These are phyloP conservation scores for Parathielavia hyrcaniae DNA, from an alignment of 495 filamentous ascomycete species.

Conservation along the genomic window DNA sequence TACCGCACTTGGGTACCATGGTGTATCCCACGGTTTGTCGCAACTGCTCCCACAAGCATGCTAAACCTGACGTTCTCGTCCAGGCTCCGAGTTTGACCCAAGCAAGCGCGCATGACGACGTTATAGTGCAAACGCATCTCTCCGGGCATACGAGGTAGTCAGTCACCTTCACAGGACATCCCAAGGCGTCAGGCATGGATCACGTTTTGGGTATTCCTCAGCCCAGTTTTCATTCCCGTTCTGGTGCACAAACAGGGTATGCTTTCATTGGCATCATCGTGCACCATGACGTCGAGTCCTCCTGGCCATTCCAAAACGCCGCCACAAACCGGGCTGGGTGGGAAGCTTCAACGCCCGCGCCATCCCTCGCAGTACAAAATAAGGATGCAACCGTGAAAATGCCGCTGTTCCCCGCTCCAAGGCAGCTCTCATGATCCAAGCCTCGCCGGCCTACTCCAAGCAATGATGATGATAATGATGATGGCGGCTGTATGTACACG, in stretches of 20 bases:
- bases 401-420: neutral
- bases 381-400: neutral
- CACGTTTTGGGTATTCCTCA: neutral
- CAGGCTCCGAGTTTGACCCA: too few relatives aligned
- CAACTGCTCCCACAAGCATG: too few relatives aligned
- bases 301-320: neutral
- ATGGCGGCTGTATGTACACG: neutral
- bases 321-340: neutral
- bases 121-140: neutral
- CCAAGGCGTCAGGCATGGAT: neutral
- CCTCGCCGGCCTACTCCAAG: slow-evolving; percentile 7
- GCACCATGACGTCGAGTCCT: neutral
- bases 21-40: too few relatives aligned
- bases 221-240: neutral
- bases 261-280: slow-evolving; percentile 7
- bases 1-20: too few relatives aligned
- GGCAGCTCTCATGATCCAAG: neutral
- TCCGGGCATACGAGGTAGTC: neutral
- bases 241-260: neutral
- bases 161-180: neutral
- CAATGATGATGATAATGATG: slow-evolving; percentile 4
- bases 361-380: neutral
- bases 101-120: too few relatives aligned
- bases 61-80: too few relatives aligned
- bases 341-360: neutral